These are phyloP conservation scores for Phytophthora ohioensis DNA, from an alignment of 352 stramenopile genomes.

Conservation along the genomic window DNA sequence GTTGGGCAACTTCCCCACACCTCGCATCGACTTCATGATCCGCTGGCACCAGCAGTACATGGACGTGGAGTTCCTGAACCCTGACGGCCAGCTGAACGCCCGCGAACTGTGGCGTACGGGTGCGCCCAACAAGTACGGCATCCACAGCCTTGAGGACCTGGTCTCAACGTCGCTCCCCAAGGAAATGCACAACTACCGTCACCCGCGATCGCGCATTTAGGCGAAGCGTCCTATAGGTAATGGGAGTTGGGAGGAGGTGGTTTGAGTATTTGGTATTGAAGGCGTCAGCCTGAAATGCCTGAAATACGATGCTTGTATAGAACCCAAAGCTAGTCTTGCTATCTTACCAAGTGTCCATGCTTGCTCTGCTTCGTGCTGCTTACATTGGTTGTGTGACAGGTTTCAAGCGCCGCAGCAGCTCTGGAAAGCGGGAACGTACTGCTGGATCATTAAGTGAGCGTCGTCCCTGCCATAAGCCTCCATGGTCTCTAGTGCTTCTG, in stretches of 20 bases:
- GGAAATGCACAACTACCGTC: slow-evolving; percentile 89
- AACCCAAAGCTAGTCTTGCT: slow-evolving; percentile 14
- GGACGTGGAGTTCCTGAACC: slow-evolving; percentile 86
- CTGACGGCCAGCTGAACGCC: slow-evolving; percentile 91
- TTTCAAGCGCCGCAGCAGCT: slow-evolving; percentile 45
- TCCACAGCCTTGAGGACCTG: slow-evolving; percentile 91
- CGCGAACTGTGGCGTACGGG: slow-evolving; percentile 90
- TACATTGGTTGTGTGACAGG: slow-evolving; percentile 1
- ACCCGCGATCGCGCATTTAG: slow-evolving; percentile 90
- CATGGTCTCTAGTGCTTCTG: slow-evolving; percentile 75
- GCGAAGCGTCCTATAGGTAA: slow-evolving; percentile 5
- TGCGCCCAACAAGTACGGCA: slow-evolving; percentile 92
- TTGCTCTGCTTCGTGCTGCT: neutral
- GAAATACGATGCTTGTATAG: slow-evolving; percentile 32
- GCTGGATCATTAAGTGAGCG: slow-evolving; percentile 73
- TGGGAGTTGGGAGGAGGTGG: slow-evolving; percentile 1
- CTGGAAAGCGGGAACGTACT: slow-evolving; percentile 80
- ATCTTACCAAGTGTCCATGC: neutral
- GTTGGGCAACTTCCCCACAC: slow-evolving; percentile 93
- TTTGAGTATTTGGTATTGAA: slow-evolving; percentile 25
- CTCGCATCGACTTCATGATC: slow-evolving; percentile 94
- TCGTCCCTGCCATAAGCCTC: slow-evolving; percentile 79
- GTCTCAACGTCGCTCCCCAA: slow-evolving; percentile 90
- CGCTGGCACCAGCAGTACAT: slow-evolving; percentile 94
- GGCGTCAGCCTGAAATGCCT: slow-evolving; percentile 7